Evolutionary conservation across 257 asterid genomes (phyloP).

Genomic region (Nicotiana obtusifolia): DNA sequence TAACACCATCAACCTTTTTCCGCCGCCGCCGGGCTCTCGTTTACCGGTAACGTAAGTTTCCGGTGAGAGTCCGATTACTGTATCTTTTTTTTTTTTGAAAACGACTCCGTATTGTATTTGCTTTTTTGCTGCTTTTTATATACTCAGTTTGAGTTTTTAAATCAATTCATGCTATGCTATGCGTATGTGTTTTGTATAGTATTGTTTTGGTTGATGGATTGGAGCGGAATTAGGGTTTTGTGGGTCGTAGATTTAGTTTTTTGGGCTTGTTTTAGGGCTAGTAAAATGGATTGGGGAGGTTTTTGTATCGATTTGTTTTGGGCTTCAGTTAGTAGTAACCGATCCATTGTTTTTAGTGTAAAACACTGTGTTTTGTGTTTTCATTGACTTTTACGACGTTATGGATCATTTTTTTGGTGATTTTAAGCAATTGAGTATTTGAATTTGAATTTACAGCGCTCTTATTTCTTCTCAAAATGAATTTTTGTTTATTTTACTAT

Average conservation of each 20-base stretch:
- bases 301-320: slow-evolving; percentile 9
- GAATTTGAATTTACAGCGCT: background rate
- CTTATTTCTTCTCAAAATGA: background rate
- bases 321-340: slow-evolving; percentile 6
- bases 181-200: background rate
- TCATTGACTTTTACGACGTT: background rate
- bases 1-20: background rate
- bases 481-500: background rate
- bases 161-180: background rate
- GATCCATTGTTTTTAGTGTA: slow-evolving; percentile 11
- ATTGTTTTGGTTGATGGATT: slow-evolving; percentile 1
- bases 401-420: background rate
- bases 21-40: slow-evolving; percentile 10
- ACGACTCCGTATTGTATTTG: background rate
- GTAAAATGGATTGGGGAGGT: background rate
- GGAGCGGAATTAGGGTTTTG: slow-evolving; percentile 4
- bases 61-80: slow-evolving; percentile 1
- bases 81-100: background rate
- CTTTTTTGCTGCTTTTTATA: background rate
- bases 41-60: slow-evolving; percentile 1
- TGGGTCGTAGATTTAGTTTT: background rate
- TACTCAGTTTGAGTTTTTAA: background rate
- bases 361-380: background rate
- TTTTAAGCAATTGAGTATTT: background rate
- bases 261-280: slow-evolving; percentile 6